Conservation (phyloP, 106 monocot species). For the Amphibolis antarctica region DNA sequence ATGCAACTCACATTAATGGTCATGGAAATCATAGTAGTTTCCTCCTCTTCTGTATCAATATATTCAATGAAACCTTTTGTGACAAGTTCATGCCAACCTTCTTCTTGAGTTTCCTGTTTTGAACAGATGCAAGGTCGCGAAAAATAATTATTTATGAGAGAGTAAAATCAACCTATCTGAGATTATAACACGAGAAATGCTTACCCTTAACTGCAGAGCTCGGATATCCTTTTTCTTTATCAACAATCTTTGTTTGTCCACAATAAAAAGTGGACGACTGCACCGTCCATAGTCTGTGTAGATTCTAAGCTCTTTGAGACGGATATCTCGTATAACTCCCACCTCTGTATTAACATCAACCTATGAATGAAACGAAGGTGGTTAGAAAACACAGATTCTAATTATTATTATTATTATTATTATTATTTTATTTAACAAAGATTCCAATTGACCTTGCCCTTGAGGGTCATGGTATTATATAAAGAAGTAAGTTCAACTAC, state of each 20-base stretch:
- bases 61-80: constrained; percentile 92
- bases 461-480: too few species aligned
- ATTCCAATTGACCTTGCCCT: too few species aligned
- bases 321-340: constrained; percentile 85
- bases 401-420: too few species aligned
- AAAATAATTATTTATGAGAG: not conserved
- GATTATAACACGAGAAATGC: not conserved
- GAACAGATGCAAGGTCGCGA: not conserved
- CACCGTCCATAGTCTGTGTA: constrained; percentile 94
- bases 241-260: constrained; percentile 82
- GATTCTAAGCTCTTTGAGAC: constrained; percentile 79
- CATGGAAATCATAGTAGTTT: constrained; percentile 98
- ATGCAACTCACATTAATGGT: constrained; percentile 77
- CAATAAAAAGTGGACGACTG: constrained; percentile 93
- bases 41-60: constrained; percentile 98
- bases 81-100: constrained; percentile 96
- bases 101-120: constrained; percentile 67
- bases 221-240: constrained; percentile 85
- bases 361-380: constrained; percentile 15
- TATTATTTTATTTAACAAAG: too few species aligned
- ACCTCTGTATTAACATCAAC: constrained; percentile 95
- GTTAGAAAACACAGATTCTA: not conserved
- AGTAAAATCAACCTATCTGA: not conserved
- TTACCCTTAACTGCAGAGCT: constrained; percentile 80
- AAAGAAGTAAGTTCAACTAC: not conserved